phyloP scores from a whole-genome alignment of 208 protist species.

The Acanthamoeba sp. region DNA sequence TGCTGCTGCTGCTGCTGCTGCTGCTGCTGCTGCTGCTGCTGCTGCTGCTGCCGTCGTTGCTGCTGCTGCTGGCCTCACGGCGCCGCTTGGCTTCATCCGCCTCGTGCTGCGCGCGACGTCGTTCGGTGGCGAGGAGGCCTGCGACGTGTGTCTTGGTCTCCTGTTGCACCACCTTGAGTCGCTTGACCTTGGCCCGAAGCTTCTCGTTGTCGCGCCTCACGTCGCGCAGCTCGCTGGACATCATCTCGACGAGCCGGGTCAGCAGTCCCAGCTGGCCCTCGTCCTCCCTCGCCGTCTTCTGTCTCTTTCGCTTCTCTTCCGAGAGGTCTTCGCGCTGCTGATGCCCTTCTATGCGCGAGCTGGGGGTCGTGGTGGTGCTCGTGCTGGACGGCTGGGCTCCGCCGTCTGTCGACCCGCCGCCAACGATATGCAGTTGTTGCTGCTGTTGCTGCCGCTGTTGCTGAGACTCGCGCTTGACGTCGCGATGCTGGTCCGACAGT shows the following conservation, averaged over 20 bases:
- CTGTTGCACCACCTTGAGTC: not conserved
- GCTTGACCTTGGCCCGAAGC: conserved; percentile 16
- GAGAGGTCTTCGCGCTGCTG: no score
- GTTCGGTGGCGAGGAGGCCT: not conserved
- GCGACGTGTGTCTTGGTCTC: not conserved
- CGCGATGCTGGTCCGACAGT: no score
- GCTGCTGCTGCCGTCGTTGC: not conserved
- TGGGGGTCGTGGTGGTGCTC: not conserved
- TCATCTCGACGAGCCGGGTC: conserved; percentile 4
- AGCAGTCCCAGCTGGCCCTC: not conserved
- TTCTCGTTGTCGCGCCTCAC: not conserved
- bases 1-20: not conserved
- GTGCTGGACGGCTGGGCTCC: not conserved
- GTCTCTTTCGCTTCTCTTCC: no score
- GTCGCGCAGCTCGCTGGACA: not conserved
- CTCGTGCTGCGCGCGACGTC: not conserved
- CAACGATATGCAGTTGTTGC: not conserved
- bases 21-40: not conserved
- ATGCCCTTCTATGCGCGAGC: no score
- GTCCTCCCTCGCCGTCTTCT: not conserved
- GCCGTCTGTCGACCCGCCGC: no score
- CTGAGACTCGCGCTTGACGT: not conserved
- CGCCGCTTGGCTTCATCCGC: not conserved
- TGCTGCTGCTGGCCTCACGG: not conserved
- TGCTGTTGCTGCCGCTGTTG: not conserved